phyloP scores from a whole-genome alignment of 768 basidiomycete species.

The Russula earlei region DNA sequence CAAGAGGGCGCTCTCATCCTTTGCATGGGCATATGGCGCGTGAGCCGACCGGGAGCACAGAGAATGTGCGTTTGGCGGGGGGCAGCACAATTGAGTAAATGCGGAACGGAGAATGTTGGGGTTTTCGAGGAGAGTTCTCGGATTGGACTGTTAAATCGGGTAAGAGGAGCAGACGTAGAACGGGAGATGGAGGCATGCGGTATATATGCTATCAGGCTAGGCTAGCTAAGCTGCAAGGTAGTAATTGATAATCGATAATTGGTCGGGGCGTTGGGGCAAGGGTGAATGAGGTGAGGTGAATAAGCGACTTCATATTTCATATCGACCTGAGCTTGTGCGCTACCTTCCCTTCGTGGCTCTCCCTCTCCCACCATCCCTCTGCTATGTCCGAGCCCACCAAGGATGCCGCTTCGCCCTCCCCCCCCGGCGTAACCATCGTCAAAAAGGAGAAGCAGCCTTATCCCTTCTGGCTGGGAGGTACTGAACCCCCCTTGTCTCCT shows the following conservation, averaged over 20 bases:
- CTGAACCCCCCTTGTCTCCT: background rate
- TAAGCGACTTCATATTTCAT: no score
- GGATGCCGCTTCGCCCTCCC: constrained; percentile 12
- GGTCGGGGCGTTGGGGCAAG: background rate
- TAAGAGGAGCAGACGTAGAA: background rate
- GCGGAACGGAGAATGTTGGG: background rate
- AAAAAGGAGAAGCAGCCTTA: constrained; percentile 52
- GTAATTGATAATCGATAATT: background rate
- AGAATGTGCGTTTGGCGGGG: no score
- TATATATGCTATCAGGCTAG: constrained; percentile 7
- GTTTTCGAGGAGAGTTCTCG: background rate
- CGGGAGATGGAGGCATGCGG: background rate
- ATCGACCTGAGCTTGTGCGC: no score
- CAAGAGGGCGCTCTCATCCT: no score
- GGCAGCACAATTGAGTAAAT: no score
- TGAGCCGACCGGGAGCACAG: no score
- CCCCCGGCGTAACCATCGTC: no score
- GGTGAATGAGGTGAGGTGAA: no score
- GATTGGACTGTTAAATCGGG: background rate
- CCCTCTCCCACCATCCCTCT: background rate
- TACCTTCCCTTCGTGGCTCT: background rate
- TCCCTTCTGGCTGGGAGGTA: constrained; percentile 81
- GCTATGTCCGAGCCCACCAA: constrained; percentile 10
- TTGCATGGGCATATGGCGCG: no score
- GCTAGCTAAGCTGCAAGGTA: no score